Evolutionary conservation across 805 yeast genomes (phyloP).

Genomic region (Ogataea siamensis): DNA sequence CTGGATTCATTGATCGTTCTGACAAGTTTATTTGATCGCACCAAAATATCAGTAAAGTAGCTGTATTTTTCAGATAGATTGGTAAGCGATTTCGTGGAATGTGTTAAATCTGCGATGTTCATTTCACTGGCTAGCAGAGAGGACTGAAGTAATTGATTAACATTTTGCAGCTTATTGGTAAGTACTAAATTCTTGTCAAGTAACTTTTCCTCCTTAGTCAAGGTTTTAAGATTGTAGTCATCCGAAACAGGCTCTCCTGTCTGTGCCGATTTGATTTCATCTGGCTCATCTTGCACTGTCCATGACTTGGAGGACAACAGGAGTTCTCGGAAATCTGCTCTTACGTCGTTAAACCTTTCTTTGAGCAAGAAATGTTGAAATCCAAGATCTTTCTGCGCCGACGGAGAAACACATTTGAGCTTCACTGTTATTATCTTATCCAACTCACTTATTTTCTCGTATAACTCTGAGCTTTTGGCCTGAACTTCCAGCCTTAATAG

Average conservation of each 20-base stretch:
- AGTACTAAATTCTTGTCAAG: conserved; percentile 46
- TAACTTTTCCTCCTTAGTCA: conserved; percentile 40
- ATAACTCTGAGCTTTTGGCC: conserved; percentile 20
- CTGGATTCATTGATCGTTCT: conserved; percentile 53
- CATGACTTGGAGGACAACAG: conserved; percentile 26
- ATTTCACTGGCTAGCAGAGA: conserved; percentile 51
- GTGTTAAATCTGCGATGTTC: conserved; percentile 46
- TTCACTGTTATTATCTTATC: conserved; percentile 13
- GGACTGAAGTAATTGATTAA: conserved; percentile 47
- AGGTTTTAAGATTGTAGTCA: conserved; percentile 27
- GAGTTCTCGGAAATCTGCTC: conserved; percentile 28
- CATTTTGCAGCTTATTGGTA: conserved; percentile 45
- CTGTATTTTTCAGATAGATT: conserved; percentile 42
- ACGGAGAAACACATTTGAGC: conserved; percentile 11
- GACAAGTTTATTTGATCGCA: conserved; percentile 45
- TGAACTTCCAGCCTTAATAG: conserved; percentile 15
- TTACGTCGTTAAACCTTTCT: conserved; percentile 28
- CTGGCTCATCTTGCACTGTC: conserved; percentile 19
- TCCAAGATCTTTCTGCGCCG: conserved; percentile 1
- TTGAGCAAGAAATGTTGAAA: conserved; percentile 17
- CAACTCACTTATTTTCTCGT: conserved; percentile 20
- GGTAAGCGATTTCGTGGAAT: conserved; percentile 43
- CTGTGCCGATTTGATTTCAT: conserved; percentile 2
- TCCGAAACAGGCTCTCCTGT: conserved; percentile 24
- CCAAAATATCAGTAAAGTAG: conserved; percentile 40